Evolutionary conservation across 352 stramenopile species (phyloP), one percentile per base, ranked within the genome.

Genomic region (Phytophthora melonis): DNA sequence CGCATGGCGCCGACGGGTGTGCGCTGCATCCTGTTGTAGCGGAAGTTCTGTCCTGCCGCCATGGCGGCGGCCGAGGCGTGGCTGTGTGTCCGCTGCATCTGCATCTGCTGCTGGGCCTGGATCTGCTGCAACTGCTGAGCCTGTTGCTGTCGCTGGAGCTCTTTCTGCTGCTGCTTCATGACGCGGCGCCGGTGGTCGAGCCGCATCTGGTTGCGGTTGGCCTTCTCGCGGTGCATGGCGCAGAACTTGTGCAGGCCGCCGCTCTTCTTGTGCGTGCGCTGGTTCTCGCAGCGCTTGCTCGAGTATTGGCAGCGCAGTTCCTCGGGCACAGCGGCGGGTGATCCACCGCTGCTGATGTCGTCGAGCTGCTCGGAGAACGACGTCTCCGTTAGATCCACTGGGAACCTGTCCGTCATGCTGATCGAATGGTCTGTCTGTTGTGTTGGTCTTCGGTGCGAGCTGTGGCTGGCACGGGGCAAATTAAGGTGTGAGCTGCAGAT

Each of bases 201-300:
- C 3, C 85, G 80, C 73, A 90, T 92, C 64, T 94, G 87, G 64
- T 93, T 92, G 27, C 82, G 82, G 74, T 94, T 94, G 23, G 87
- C 87, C 67, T 90, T 87, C 50, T 83, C 73, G 3, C 87, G 87
- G 69, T 94, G 87, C 70, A 87, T 82, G 53, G 88, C 81, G 61
- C 87, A 94, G 52, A 92, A 88, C 63, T 87, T 89, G 77, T 94
- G 87, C 34, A 94, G 65, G n/a, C 81, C 78, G 23, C 87, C 87
- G 41, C 82, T 92, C 61, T 85, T 88, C 72, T 93, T 92, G 62
- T 83, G 58, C 0, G 82, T 87, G 53, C 87, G 87, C 34, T 80
- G 52, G 52, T 85, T 82, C 53, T 81, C 74, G 72, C 87, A 94
- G 25, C 82, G 76, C 61, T 94, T 94, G 76, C 81, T 89, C 30